These are phyloP conservation scores for Emmonsiellopsis sp. DNA, from an alignment of 2,329 filamentous ascomycete species.

Conservation along the genomic window DNA sequence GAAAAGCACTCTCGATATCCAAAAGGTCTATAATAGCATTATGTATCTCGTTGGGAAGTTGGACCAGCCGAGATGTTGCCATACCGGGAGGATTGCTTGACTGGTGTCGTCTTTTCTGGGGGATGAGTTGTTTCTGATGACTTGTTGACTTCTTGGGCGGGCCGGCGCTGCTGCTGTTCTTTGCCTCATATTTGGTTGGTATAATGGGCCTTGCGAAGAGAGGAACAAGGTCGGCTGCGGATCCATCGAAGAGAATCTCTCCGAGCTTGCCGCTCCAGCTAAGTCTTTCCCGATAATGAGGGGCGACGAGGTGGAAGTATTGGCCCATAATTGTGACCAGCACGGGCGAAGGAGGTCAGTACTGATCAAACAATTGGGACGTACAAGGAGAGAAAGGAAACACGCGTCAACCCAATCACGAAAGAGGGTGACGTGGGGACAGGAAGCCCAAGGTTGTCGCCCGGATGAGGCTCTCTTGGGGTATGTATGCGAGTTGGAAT, in stretches of 20 bases:
- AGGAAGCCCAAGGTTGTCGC: no score
- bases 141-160: no score
- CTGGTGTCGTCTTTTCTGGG: conserved; percentile 12
- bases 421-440: neutral
- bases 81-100: conserved; percentile 8
- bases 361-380: neutral
- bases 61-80: conserved; percentile 1
- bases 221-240: conserved; percentile 11
- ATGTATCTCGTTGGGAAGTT: conserved; percentile 10
- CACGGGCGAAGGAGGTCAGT: neutral
- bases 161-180: neutral
- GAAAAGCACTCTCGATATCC: conserved; percentile 11
- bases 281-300: neutral
- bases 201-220: conserved; percentile 13
- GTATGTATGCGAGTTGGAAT: no score
- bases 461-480: no score
- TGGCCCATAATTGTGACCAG: conserved; percentile 2
- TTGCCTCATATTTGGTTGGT: conserved; percentile 8
- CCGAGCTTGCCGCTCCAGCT: conserved; percentile 4
- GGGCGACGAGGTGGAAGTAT: conserved; percentile 3
- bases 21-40: conserved; percentile 10
- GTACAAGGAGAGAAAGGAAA: neutral
- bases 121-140: conserved; percentile 8
- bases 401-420: neutral
- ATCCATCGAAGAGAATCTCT: conserved; percentile 11